Percentiles rank a stretch among this genome's conserved stretches.
These are phyloP conservation scores for Deinandra increscens DNA, from an alignment of 129 eudicot species.

Conservation along the genomic window DNA sequence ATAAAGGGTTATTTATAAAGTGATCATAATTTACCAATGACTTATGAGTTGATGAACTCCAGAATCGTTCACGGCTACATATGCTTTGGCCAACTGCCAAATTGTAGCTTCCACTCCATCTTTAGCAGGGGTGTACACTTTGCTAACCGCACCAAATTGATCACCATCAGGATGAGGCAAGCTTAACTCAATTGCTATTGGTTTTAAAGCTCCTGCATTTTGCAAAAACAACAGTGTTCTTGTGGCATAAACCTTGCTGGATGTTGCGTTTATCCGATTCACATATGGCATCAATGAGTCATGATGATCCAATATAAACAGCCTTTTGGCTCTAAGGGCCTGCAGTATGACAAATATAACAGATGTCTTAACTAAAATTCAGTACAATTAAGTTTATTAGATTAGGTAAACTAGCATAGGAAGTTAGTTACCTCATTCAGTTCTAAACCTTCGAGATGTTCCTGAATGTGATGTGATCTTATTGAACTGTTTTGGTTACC, in stretches of 20 bases:
- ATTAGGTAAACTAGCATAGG: too few relatives aligned
- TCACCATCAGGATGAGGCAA: constrained; percentile 43
- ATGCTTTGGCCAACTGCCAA: constrained; percentile 58
- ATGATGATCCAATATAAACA: constrained; percentile 51
- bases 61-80: constrained; percentile 47
- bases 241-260: constrained; percentile 47
- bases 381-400: background rate
- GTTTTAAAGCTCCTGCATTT: constrained; percentile 46
- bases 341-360: constrained; percentile 6
- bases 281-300: constrained; percentile 48
- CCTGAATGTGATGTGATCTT: constrained; percentile 32
- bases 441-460: constrained; percentile 38
- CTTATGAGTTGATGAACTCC: constrained; percentile 57
- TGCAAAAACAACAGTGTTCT: constrained; percentile 45
- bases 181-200: constrained; percentile 54
- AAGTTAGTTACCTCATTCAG: constrained; percentile 34
- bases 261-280: constrained; percentile 35
- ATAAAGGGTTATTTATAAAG: background rate
- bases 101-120: constrained; percentile 41
- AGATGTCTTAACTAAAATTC: background rate
- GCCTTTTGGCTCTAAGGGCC: constrained; percentile 36
- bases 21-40: constrained; percentile 34
- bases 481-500: constrained; percentile 50
- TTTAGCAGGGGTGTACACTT: constrained; percentile 41
- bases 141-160: constrained; percentile 26